Evolutionary conservation across 768 basidiomycete genomes (phyloP), one percentile per base, ranked within the genome.

Genomic region (Calocybe cyanea): DNA sequence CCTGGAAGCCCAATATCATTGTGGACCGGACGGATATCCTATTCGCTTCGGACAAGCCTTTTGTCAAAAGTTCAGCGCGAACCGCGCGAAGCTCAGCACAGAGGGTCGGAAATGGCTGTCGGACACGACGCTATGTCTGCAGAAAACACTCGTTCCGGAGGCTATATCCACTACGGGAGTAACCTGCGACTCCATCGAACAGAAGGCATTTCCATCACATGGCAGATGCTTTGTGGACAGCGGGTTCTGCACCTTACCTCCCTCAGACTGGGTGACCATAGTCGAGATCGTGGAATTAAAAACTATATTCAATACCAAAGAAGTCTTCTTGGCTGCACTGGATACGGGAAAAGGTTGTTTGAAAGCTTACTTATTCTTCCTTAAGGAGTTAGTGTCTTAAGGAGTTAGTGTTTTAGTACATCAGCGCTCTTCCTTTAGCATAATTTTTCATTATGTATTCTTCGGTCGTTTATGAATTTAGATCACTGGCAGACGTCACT

Each of bases 61-160:
- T 49, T 77, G 75, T 57, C 44, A 56, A 30, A 69, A 63, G 14
- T 76, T 76, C 57, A 56, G 56, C 10, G 52, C 55, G 17, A 41
- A 63, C 10, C 61, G 62, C 10, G 39, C 28, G 14, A 18, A 54
- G 34, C 58, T 77, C 9, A 63, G 63, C 20, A 10, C 56, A 0
- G 36, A 25, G 4, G 74, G 74, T 0, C 63, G 70, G 45, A 57
- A 50, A 28, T 77, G 74, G 75, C 67, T 76, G 64, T 28, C 68
- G 28, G 55, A 62, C 25, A 71, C 70, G n/a, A 73, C 76, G 73
- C 65, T 65, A 38, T 77, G 75, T 45, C 63, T 77, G 7, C 74
- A 76, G 48, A 50, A 47, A 0, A 64, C 61, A 2, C 63, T 76
- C 17, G 67, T 76, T 2, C 63, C 63, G 1, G 67, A 71, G 19